These are phyloP conservation scores for Suillus occidentalis DNA, from an alignment of 768 basidiomycete species.

Conservation along the genomic window DNA sequence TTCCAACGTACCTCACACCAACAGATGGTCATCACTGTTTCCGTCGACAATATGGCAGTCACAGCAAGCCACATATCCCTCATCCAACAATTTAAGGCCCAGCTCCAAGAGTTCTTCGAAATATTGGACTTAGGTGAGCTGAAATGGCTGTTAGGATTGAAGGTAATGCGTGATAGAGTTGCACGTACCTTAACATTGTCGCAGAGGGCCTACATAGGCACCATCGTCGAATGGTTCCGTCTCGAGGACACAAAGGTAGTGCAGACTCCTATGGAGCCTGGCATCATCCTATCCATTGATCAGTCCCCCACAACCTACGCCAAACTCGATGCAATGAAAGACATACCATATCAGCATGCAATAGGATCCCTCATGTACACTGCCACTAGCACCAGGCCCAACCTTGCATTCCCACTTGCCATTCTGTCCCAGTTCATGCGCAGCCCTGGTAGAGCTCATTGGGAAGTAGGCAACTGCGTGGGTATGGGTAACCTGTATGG, in stretches of 20 bases:
- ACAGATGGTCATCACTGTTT: constrained; percentile 31
- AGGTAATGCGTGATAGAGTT: constrained; percentile 16
- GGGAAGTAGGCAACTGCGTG: constrained; percentile 12
- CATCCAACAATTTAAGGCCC: not conserved
- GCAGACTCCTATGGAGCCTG: constrained; percentile 19
- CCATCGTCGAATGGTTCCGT: constrained; percentile 21
- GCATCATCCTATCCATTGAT: not conserved
- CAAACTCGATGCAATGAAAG: not conserved
- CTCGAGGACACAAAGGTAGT: constrained; percentile 22
- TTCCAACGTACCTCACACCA: not conserved
- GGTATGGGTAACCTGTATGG: not conserved
- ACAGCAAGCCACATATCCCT: constrained; percentile 17
- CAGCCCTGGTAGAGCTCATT: constrained; percentile 22
- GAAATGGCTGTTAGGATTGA: constrained; percentile 22
- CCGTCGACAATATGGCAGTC: constrained; percentile 33
- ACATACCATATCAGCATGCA: constrained; percentile 9
- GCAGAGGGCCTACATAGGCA: constrained; percentile 21
- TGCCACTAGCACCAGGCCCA: constrained; percentile 17
- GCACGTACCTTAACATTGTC: constrained; percentile 14
- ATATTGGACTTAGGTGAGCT: constrained; percentile 18
- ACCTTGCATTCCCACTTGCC: constrained; percentile 24
- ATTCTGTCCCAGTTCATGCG: constrained; percentile 20
- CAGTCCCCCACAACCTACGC: constrained; percentile 5
- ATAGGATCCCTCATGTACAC: constrained; percentile 18
- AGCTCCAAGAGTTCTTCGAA: constrained; percentile 9